Evolutionary conservation across 2,329 filamentous ascomycete species (phyloP).

Genomic region (Ambrosiella beaveri): DNA sequence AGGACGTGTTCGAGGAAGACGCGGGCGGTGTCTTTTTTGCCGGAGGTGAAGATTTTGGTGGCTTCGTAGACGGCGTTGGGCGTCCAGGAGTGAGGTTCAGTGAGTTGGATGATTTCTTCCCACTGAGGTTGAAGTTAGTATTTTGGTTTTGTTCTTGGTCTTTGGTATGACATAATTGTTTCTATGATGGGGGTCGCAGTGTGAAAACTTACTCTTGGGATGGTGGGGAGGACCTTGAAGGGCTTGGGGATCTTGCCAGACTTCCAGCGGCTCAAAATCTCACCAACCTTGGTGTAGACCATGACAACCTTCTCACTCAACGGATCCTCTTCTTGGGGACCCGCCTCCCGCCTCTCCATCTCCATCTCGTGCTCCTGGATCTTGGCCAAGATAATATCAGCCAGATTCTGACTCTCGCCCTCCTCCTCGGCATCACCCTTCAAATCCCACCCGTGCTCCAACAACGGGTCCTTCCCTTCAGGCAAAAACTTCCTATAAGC

Average conservation of each 20-base stretch:
- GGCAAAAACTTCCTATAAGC: slow-evolving; percentile 84
- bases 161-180: too few species aligned
- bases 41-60: slow-evolving; percentile 80
- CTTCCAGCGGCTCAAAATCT: slow-evolving; percentile 13
- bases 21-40: slow-evolving; percentile 63
- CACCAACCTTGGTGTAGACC: slow-evolving; percentile 59
- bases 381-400: slow-evolving; percentile 83
- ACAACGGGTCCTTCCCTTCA: slow-evolving; percentile 54
- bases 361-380: slow-evolving; percentile 79
- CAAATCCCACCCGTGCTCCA: slow-evolving; percentile 45
- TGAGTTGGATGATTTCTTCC: slow-evolving; percentile 73
- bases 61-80: slow-evolving; percentile 71
- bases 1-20: slow-evolving; percentile 76
- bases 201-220: slow-evolving; percentile 32
- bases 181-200: neutral
- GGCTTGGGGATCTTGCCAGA: slow-evolving; percentile 62
- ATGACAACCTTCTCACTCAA: slow-evolving; percentile 84
- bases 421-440: slow-evolving; percentile 24
- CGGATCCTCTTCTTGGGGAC: slow-evolving; percentile 60
- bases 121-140: slow-evolving; percentile 32
- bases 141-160: neutral
- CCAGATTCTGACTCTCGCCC: slow-evolving; percentile 56
- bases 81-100: slow-evolving; percentile 58
- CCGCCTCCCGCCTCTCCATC: slow-evolving; percentile 26
- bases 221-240: slow-evolving; percentile 87